Percentiles rank a stretch among this genome's conserved stretches.
Conservation (phyloP, 2,329 filamentous ascomycete species). For the Exophiala oligosperma region DNA sequence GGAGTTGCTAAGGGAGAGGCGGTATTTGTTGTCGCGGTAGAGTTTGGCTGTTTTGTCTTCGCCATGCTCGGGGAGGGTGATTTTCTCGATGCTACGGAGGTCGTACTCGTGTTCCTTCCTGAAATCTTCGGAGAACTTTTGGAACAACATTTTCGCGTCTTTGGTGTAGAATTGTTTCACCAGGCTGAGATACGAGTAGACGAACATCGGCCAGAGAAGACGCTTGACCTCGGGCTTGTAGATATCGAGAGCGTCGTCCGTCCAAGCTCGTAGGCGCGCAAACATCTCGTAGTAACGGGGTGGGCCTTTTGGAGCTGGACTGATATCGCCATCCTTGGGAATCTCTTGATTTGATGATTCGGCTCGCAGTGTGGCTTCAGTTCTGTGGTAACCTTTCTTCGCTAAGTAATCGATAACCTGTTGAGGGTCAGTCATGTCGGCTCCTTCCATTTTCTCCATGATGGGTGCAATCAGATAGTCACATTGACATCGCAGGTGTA, state of each 20-base stretch:
- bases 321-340: slow-evolving; percentile 50
- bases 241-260: slow-evolving; percentile 87
- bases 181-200: slow-evolving; percentile 86
- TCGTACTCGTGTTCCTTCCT: slow-evolving; percentile 78
- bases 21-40: slow-evolving; percentile 84
- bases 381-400: slow-evolving; percentile 91
- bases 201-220: slow-evolving; percentile 88
- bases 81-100: slow-evolving; percentile 69
- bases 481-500: no score
- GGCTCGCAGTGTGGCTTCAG: slow-evolving; percentile 87
- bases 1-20: slow-evolving; percentile 83
- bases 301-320: slow-evolving; percentile 47
- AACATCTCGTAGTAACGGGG: slow-evolving; percentile 77
- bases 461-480: no score
- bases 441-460: no score
- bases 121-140: slow-evolving; percentile 74
- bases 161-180: slow-evolving; percentile 69
- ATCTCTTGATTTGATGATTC: slow-evolving; percentile 83
- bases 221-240: slow-evolving; percentile 94
- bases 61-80: slow-evolving; percentile 74
- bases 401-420: slow-evolving; percentile 91
- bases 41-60: slow-evolving; percentile 76
- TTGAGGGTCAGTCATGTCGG: slow-evolving; percentile 15
- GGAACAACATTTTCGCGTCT: slow-evolving; percentile 34
- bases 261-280: slow-evolving; percentile 73